Base-by-base conservation (phyloP, 148 eudicot species). In the Cornus controversa region DNA sequence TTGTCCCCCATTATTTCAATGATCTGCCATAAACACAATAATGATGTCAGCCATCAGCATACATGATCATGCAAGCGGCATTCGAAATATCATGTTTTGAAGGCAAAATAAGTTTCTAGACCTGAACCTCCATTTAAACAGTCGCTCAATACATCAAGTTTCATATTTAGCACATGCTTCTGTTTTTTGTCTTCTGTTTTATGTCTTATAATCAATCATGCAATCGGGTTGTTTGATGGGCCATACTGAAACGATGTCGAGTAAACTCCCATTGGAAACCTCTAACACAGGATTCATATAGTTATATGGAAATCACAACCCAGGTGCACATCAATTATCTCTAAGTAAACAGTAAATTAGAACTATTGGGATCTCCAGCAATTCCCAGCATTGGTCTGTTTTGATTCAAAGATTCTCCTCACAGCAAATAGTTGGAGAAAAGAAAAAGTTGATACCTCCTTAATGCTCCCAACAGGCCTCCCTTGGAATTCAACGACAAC, bases 1-100 rank as follows among this genome's bases (percentile, higher is more conserved):
- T 89, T 87, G 82, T 91, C 97, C 10, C 89, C 93, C 96, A 95
- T 89, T 58, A 91, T 82, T 36, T 95, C 96, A 67, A 85, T 82
- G 7, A 95, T 79, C 99, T 95, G 91, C 72, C 66, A 76, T 1
- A 26, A 67, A 68, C 6, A 24, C 72, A 66, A 57, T 22, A 36
- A 40, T 37, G 24, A 18, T 15, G 20, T 11, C 57, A 50, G 20
- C 18, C 20, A 50, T 50, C 15, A 50, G 57, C 57, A 50, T 50
- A 13, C 4, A 50, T 50, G 14, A 40, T 40, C 45, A 40, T 40
- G 45, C 45, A 40, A 2, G 45, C 8, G 9, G 10, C 20, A 1
- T 11, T 50, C 18, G 4, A 50, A 2, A 50, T 50, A 11, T 50
- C 18, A 50, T 11, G 57, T 16, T 0, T 50, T 50, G 57, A 50